Base-by-base conservation (phyloP, 768 basidiomycete genomes). In the Amanita fuliginea region DNA sequence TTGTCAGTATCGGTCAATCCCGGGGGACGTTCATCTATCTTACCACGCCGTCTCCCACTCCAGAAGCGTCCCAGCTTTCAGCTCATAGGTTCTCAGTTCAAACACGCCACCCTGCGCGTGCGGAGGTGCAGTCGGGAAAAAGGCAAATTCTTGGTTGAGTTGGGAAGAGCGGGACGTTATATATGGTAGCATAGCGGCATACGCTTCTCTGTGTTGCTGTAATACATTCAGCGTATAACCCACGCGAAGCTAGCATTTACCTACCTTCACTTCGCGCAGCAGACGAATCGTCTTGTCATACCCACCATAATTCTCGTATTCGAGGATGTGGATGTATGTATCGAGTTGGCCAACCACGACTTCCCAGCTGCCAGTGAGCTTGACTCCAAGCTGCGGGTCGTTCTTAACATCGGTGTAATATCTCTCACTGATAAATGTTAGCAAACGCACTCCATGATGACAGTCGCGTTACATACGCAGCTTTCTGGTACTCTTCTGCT, bases 31-130 rank as follows among this genome's bases (percentile, higher is more conserved):
- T 46, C n/a, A 24, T 24, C 33, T 6, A 53, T 50, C 75, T 43
- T 32, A 92, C 92, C 96, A 98, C 53, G 90, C 76, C 49, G 80
- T 74, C 62, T 98, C 96, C 96, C 96, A 98, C 59, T 98, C 93
- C 48, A 98, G 67, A 47, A 98, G 71, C 6, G 85, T 81, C 6
- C 96, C 96, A 3, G 95, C 89, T 58, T 84, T 81, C 51, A 96
- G 67, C 61, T 81, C 81, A 67, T 99, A 99, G 33, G 77, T 81
- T 57, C 96, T 76, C 57, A 98, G 71, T 67, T 99, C 96, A 61
- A 96, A 99, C 41, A 99, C 72, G 4, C 96, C 95, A 5, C 94
- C 95, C 56, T 86, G 77, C 4, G 80, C 74, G 56, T 76, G 84
- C 4, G 94, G 93, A 30, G 93, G 91, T 16, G 88, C 77, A 1